These are phyloP conservation scores for Malbranchea zuffiana DNA, from an alignment of 2,329 filamentous ascomycete genomes.

Conservation along the genomic window DNA sequence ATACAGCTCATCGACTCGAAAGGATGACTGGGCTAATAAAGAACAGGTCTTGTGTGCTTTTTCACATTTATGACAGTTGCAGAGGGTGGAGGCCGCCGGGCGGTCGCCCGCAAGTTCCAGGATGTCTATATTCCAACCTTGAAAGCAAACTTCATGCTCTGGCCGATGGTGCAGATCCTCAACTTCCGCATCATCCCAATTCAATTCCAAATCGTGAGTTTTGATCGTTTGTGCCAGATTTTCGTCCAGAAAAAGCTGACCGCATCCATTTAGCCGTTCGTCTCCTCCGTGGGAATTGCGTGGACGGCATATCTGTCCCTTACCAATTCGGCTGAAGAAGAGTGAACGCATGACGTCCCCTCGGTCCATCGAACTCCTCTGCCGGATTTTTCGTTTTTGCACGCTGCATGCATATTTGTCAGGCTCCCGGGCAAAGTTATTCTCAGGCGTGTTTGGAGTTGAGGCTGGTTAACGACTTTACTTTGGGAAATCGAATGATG, in stretches of 20 bases:
- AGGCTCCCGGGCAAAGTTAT: too few species aligned
- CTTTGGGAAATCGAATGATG: too few species aligned
- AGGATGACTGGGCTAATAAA: background rate
- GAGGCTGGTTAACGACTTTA: too few species aligned
- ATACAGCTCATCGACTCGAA: background rate
- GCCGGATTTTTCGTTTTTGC: too few species aligned
- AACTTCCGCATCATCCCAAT: slow-evolving; percentile 95
- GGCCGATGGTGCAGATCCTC: slow-evolving; percentile 90
- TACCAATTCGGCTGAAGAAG: slow-evolving; percentile 68
- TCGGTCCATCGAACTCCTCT: too few species aligned
- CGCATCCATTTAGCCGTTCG: slow-evolving; percentile 60
- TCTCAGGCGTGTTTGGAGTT: too few species aligned
- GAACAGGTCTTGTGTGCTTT: slow-evolving; percentile 63
- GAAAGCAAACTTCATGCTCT: slow-evolving; percentile 90
- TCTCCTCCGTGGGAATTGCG: slow-evolving; percentile 82
- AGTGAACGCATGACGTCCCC: too few species aligned
- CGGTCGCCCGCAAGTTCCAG: slow-evolving; percentile 70
- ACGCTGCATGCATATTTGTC: too few species aligned
- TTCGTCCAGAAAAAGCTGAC: slow-evolving; percentile 3
- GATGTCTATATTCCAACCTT: slow-evolving; percentile 90
- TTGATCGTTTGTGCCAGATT: slow-evolving; percentile 1
- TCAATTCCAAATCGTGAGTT: slow-evolving; percentile 85
- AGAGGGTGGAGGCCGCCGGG: slow-evolving; percentile 76
- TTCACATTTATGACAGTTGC: slow-evolving; percentile 95
- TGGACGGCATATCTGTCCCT: slow-evolving; percentile 92